Evolutionary conservation across 345 rosid species (phyloP), one percentile per base, ranked within the genome.

Genomic region (Sonneratia caseolaris): DNA sequence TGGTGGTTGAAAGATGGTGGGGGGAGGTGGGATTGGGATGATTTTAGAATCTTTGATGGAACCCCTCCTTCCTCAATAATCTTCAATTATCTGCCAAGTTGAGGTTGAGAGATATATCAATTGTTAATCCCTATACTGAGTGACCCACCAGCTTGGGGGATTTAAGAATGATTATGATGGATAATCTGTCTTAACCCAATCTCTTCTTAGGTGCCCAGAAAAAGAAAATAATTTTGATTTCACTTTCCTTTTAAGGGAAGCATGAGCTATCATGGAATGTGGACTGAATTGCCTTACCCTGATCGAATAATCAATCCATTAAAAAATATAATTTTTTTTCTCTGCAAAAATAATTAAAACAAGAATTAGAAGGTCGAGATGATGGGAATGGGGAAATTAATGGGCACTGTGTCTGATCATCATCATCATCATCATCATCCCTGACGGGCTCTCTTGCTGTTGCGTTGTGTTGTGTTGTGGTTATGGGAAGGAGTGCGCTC

Each of bases 231-330:
- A 40, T 40, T 32, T 66, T 66, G 9, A 32, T 10, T 36, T 35
- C 69, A 66, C 69, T 66, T 66, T 66, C 69, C 69, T 66, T 66
- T 66, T 66, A 66, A 66, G 69, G 69, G 21, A 66, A 66, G 69
- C 66, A 61, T 36, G 24, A n/a, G 35, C 0, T 27, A 61, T 61
- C 27, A n/a, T 61, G 24, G 27, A 36, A 61, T 36, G 11, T 61
- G 24, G 66, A 22, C 35, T 18, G n/a, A 15, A 18, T 57, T 3
- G 66, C 43, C 0, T n/a, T 40, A 40, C 32, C 1, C 32, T 61
- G 12, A n/a, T n/a, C n/a, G 14, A 57, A 19, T 57, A 57, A 15
- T 19, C 13, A 19, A 6, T n/a, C 32, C 9, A 61, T 61, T 27
- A 27, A 27, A 12, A 22, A 61, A 3, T 61, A 61, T 61, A 18